Percentiles rank a stretch among this genome's conserved stretches.
Evolutionary conservation across 345 rosid species (phyloP).

Genomic region (Euphorbia lathyris): DNA sequence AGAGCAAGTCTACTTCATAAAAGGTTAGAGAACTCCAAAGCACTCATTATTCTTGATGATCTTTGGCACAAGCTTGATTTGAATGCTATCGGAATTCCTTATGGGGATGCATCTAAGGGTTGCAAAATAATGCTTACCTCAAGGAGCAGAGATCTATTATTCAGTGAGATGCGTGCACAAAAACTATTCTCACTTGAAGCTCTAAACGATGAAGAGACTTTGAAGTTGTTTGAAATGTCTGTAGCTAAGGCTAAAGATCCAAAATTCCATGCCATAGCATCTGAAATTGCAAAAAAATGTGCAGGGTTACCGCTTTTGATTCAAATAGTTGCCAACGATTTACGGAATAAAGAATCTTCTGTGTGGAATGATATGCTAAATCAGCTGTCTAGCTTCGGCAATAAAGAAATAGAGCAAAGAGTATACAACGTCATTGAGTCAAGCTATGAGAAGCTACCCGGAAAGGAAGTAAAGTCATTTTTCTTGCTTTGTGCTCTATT

Average conservation of each 20-base stretch:
- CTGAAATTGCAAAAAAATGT: slow-evolving; percentile 11
- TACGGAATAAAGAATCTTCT: slow-evolving; percentile 1
- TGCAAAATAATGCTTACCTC: neutral
- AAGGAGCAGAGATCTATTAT: neutral
- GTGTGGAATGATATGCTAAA: neutral
- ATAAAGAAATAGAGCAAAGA: neutral
- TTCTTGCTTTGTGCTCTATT: too few relatives aligned
- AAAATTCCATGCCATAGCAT: neutral
- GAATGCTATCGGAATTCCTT: slow-evolving; percentile 4
- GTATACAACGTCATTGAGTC: slow-evolving; percentile 11
- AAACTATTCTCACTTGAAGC: neutral
- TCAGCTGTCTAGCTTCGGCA: neutral
- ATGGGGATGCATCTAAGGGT: neutral
- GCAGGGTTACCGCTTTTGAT: slow-evolving; percentile 32
- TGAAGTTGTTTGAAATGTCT: neutral
- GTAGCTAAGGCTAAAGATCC: neutral
- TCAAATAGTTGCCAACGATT: slow-evolving; percentile 9
- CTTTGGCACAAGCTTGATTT: neutral
- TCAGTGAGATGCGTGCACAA: neutral
- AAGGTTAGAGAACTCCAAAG: neutral
- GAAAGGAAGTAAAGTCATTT: slow-evolving; percentile 23
- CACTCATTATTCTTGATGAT: slow-evolving; percentile 9
- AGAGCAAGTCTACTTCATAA: neutral
- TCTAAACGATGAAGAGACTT: slow-evolving; percentile 5
- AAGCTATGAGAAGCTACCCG: slow-evolving; percentile 25